Evolutionary conservation across 2,329 filamentous ascomycete species (phyloP), one percentile per base, ranked within the genome.

Genomic region (Cladophialophora chaetospira): DNA sequence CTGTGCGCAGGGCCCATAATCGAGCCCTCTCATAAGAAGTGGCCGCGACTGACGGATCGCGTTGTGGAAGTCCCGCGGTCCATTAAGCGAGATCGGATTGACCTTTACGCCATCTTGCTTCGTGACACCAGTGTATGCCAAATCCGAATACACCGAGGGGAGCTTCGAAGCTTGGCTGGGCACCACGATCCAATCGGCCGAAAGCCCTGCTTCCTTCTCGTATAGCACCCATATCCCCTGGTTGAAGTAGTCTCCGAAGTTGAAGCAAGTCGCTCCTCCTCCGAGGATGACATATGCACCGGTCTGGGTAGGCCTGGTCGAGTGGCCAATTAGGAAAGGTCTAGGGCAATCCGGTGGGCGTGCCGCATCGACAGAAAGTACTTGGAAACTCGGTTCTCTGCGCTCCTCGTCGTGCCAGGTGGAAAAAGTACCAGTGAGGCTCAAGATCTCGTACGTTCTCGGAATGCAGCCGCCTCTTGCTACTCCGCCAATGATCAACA

Each of bases 231-330:
- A 87, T 5, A 79, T 75, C 1, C 83, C 83, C 31, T 79, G 77
- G 50, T 91, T 92, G 88, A 89, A 95, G 66, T 84, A 91, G 5
- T 88, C 89, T 1, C 91, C 91, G 81, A 96, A 95, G 0, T 89
- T 91, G 75, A 96, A 96, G 70, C 91, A 96, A 0, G 91, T 89
- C 15, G 88, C 90, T 26, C 91, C 92, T 9, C 92, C 92, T 1
- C 90, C 91, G 45, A 88, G 71, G 5, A 95, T 74, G 5, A 89
- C 66, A 3, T 91, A 65, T 17, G 80, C 72, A 21, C 77, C 73
- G 33, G 75, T 66, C 28, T 74, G 73, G 1, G 80, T 72, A 26
- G 74, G 68, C 11, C 81, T 71, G 5, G 81, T 75, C 3, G 85
- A 85, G 53, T 85, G 81, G 2, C 91, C 91, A 46, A 91, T 77